These are phyloP conservation scores for Lichtheimia ramosa DNA, from an alignment of 371 early-diverging fungal genomes.

Conservation along the genomic window DNA sequence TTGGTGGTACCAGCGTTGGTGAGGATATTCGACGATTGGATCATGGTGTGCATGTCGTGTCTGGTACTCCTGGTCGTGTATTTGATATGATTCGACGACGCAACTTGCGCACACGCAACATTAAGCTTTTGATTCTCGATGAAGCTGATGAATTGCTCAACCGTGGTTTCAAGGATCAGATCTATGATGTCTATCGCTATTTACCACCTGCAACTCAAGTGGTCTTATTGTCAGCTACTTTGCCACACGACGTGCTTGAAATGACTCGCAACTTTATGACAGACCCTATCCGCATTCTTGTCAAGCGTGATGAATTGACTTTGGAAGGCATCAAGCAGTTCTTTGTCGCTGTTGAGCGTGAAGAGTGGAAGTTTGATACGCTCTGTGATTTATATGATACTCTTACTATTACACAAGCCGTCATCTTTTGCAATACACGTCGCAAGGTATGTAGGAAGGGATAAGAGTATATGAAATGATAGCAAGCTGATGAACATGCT, in stretches of 20 bases:
- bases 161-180: slow-evolving; percentile 98
- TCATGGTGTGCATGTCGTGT: slow-evolving; percentile 92
- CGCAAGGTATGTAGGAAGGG: slow-evolving; percentile 69
- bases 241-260: slow-evolving; percentile 97
- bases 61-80: slow-evolving; percentile 99
- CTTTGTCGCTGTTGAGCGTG: slow-evolving; percentile 96
- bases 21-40: slow-evolving; percentile 92
- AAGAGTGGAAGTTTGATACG: slow-evolving; percentile 96
- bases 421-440: slow-evolving; percentile 99
- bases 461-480: not conserved
- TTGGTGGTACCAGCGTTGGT: slow-evolving; percentile 94
- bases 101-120: slow-evolving; percentile 80
- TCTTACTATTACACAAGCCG: slow-evolving; percentile 96
- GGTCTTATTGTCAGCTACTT: slow-evolving; percentile 97
- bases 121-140: slow-evolving; percentile 98
- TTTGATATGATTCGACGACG: slow-evolving; percentile 97
- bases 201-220: slow-evolving; percentile 96
- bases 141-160: slow-evolving; percentile 99
- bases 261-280: slow-evolving; percentile 97
- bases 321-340: slow-evolving; percentile 99
- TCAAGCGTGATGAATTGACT: slow-evolving; percentile 99
- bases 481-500: not conserved
- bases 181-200: slow-evolving; percentile 96
- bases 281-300: slow-evolving; percentile 97
- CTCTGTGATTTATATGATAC: slow-evolving; percentile 97